Conservation (phyloP, 2,329 filamentous ascomycete genomes). For the Stemphylium vesicarium region DNA sequence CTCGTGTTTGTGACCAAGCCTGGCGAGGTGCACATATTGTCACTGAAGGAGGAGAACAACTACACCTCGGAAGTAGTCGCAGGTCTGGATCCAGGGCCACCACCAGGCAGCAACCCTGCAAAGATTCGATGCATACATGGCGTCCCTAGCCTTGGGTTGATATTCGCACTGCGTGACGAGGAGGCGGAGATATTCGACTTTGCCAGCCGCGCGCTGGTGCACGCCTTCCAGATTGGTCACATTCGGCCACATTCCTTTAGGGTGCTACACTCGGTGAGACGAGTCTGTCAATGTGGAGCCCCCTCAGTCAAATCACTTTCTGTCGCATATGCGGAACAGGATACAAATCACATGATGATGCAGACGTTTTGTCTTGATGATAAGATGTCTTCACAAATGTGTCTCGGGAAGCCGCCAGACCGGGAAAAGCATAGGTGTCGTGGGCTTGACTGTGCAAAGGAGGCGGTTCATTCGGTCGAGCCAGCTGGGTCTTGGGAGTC, state of each 20-base stretch:
- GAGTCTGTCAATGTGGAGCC: constrained; percentile 60
- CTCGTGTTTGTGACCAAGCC: constrained; percentile 44
- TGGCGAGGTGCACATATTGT: constrained; percentile 45
- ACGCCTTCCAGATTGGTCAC: constrained; percentile 65
- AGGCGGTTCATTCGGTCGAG: constrained; percentile 61
- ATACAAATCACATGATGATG: constrained; percentile 68
- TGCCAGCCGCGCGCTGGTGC: constrained; percentile 61
- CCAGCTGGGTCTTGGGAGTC: constrained; percentile 71
- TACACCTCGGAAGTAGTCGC: constrained; percentile 43
- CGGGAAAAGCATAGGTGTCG: constrained; percentile 41
- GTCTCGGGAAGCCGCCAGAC: constrained; percentile 57
- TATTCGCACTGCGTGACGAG: constrained; percentile 65
- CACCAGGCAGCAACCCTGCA: constrained; percentile 45
- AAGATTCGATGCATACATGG: constrained; percentile 65
- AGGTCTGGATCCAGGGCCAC: constrained; percentile 42
- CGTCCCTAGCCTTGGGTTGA: constrained; percentile 63
- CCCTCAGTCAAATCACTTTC: constrained; percentile 67
- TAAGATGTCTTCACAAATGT: constrained; percentile 60
- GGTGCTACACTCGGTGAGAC: constrained; percentile 62
- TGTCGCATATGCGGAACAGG: constrained; percentile 66
- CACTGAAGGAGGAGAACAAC: constrained; percentile 29
- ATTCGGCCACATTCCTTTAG: constrained; percentile 67
- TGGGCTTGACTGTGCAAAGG: constrained; percentile 52
- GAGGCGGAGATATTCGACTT: constrained; percentile 69
- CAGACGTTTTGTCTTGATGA: constrained; percentile 67